Conservation (phyloP, 1,284 basidiomycete genomes). For the Rhodotorula glutinis region DNA sequence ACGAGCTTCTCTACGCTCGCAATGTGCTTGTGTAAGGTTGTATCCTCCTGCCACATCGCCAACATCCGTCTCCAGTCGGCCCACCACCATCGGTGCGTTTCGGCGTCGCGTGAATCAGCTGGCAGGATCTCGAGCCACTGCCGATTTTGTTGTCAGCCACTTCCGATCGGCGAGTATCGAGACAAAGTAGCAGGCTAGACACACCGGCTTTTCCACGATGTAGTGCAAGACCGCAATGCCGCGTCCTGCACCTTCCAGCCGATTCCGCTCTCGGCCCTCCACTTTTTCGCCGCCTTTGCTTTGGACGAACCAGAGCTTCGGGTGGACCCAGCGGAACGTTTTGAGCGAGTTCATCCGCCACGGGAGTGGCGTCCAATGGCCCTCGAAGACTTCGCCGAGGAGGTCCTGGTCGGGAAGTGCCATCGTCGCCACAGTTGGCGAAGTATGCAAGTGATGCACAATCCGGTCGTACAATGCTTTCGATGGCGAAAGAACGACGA, state of each 20-base stretch:
- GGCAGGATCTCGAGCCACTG: constrained; percentile 13
- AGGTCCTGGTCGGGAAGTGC: constrained; percentile 14
- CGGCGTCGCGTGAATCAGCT: constrained; percentile 1
- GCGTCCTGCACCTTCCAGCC: not conserved
- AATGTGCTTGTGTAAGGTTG: not conserved
- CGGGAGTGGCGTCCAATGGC: constrained; percentile 5
- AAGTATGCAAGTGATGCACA: constrained; percentile 9
- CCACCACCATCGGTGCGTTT: constrained; percentile 20
- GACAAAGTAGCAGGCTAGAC: too few species aligned
- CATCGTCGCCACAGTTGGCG: constrained; percentile 11
- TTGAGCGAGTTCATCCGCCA: constrained; percentile 21
- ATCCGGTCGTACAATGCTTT: not conserved
- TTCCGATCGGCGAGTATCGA: too few species aligned
- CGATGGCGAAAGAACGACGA: constrained; percentile 12
- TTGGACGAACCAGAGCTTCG: constrained; percentile 6
- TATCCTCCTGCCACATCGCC: not conserved
- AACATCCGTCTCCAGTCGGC: constrained; percentile 6
- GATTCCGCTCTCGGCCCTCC: constrained; percentile 7
- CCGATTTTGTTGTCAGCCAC: not conserved
- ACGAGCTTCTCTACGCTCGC: not conserved
- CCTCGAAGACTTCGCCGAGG: constrained; percentile 10
- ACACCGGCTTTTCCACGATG: constrained; percentile 19
- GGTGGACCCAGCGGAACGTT: constrained; percentile 18
- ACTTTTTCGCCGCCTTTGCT: not conserved
- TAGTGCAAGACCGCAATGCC: constrained; percentile 13